phyloP scores from a whole-genome alignment of 805 yeast species.

The Lipomyces sp. region DNA sequence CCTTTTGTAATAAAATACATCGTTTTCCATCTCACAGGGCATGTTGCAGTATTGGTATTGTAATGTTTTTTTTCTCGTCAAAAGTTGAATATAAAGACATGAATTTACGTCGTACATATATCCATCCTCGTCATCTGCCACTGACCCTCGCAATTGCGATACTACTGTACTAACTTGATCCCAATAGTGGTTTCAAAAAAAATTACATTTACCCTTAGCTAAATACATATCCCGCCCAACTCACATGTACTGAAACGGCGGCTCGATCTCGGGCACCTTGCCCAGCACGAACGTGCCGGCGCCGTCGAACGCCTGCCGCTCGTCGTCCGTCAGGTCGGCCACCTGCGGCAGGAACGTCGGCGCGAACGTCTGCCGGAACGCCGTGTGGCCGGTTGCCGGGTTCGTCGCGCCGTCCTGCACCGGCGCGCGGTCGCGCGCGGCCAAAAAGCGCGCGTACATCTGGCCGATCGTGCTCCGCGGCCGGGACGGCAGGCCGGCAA shows the following conservation, averaged over 20 bases:
- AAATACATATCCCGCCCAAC: too few relatives aligned
- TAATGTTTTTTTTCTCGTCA: not conserved
- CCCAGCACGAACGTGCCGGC: constrained; percentile 54
- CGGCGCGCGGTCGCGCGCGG: not conserved
- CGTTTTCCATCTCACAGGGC: constrained; percentile 1
- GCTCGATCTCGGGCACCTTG: constrained; percentile 66
- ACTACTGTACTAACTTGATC: too few relatives aligned
- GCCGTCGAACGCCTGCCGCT: constrained; percentile 28
- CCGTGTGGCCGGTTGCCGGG: constrained; percentile 4
- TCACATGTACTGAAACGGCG: constrained; percentile 59
- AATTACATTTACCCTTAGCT: constrained; percentile 2
- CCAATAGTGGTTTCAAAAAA: too few relatives aligned
- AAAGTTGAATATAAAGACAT: constrained; percentile 1
- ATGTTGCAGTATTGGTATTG: constrained; percentile 4
- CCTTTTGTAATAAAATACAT: constrained; percentile 4
- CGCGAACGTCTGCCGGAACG: constrained; percentile 3
- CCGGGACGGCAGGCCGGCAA: constrained; percentile 14
- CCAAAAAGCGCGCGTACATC: not conserved
- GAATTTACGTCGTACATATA: not conserved
- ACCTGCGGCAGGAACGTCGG: constrained; percentile 11
- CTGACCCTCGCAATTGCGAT: too few relatives aligned
- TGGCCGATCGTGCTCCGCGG: constrained; percentile 19
- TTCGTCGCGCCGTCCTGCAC: constrained; percentile 1
- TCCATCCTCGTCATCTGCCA: not conserved
- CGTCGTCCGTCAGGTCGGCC: constrained; percentile 14